These are phyloP conservation scores for Sorghum bicolor DNA, from an alignment of 176 grass and related monocot species.

Conservation along the genomic window Sorghum_bicolor_NCBIv3 NC_012873.2:4808001-4808500, in stretches of 20 bases:
- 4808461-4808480: constrained; percentile 46
- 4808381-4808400: constrained; percentile 53
- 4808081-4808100: constrained; percentile 30
- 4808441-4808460: constrained; percentile 71
- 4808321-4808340: constrained; percentile 45
- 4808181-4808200: constrained; percentile 49
- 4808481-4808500: constrained; percentile 30
- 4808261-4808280: constrained; percentile 6
- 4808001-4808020: constrained; percentile 44
- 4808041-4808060: background rate
- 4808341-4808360: constrained; percentile 67
- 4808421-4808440: constrained; percentile 56
- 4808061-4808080: background rate
- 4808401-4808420: constrained; percentile 75
- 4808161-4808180: constrained; percentile 71
- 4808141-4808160: constrained; percentile 78
- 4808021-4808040: background rate
- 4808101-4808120: constrained; percentile 87
- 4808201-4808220: constrained; percentile 30
- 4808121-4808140: constrained; percentile 91
- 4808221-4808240: constrained; percentile 23
- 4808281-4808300: background rate
- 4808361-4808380: constrained; percentile 43
- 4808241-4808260: constrained; percentile 37
- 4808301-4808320: background rate